Evolutionary conservation across 768 basidiomycete genomes (phyloP), one percentile per base, ranked within the genome.

Genomic region (Suillus occidentalis): DNA sequence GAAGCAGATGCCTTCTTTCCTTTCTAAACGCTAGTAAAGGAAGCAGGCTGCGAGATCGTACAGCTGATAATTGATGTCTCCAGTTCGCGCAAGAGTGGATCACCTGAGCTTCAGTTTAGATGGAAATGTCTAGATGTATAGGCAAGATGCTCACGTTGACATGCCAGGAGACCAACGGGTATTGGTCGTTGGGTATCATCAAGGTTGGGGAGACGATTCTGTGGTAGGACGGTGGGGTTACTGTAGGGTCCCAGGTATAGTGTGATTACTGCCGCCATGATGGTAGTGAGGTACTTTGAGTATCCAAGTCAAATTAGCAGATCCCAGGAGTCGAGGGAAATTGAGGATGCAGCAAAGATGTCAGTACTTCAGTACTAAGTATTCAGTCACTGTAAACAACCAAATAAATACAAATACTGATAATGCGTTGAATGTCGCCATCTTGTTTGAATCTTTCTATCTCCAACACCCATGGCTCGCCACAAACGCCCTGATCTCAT

Each of bases 111-210:
- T 72, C 47, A 64, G 66, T 22, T 40, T 10, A 25, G 63, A 64
- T 56, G 36, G 53, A 62, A 45, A 58, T 62, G 45, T n/a, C 20
- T 66, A 28, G 14, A 53, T 61, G 25, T 60, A 61, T 45, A 67
- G 34, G 42, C 57, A 53, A 49, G 60, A 66, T 43, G 64, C 78
- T 69, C 77, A 90, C 90, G 88, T 82, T 92, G 91, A 73, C 92
- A 94, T 20, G 90, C 87, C 36, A 94, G 79, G 18, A 93, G 80
- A 53, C 92, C 92, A 45, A 94, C 91, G 43, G 90, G 90, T 45
- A 90, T 82, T 20, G 89, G 74, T 7, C 78, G 66, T 39, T 75
- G 75, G 28, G 81, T 77, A 91, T 73, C 39, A 63, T 74, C 14
- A 92, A 78, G 18, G 84, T 83, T 6, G 84, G 79, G 5, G 88